Base-by-base conservation (phyloP, 306 rosid species). In the Cicer cuneatum region DNA sequence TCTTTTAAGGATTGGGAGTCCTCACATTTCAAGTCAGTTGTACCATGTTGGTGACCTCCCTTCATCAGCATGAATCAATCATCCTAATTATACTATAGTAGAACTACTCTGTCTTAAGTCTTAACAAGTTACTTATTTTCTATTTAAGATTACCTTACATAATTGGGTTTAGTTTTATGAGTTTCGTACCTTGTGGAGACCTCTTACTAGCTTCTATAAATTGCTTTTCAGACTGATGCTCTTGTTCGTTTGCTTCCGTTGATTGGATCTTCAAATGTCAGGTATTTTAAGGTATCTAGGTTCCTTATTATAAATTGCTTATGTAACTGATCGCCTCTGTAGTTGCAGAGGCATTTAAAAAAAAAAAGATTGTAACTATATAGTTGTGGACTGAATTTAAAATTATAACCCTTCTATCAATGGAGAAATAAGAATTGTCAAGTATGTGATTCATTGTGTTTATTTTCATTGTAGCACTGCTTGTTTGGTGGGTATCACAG, bases 181-280 rank as follows among this genome's bases (percentile, higher is more conserved):
- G 39, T 12, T 49, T 77, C 19, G 43, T 45, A 39, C 67, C 19
- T 47, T 38, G 47, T 63, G 35, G 65, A 64, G 52, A 74, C 69
- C 56, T 59, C 85, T 66, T 58, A 58, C 14, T 70, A 37, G 77
- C 68, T 52, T 52, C 46, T 47, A 37, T 83, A 60, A 79, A 71
- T 66, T 87, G 66, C 75, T 89, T 78, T 90, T 79, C 92, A 94
- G 99, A 90, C 96, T 40, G 99, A 94, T 37, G 97, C 99, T 73
- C 89, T 94, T 13, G 97, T 89, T 66, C 90, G 85, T 51, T 83
- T 94, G 89, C 99, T 94, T 77, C 99, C 99, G 10, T 72, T 94
- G 64, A 89, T 94, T 77, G 98, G 99, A 73, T 88, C 97, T 42
- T 94, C 99, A 52, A 84, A 66, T 78, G 76, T 92, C 83, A 94